Evolutionary conservation across 1,284 basidiomycete species (phyloP), one percentile per base, ranked within the genome.

Genomic region (Marasmius oreades): DNA sequence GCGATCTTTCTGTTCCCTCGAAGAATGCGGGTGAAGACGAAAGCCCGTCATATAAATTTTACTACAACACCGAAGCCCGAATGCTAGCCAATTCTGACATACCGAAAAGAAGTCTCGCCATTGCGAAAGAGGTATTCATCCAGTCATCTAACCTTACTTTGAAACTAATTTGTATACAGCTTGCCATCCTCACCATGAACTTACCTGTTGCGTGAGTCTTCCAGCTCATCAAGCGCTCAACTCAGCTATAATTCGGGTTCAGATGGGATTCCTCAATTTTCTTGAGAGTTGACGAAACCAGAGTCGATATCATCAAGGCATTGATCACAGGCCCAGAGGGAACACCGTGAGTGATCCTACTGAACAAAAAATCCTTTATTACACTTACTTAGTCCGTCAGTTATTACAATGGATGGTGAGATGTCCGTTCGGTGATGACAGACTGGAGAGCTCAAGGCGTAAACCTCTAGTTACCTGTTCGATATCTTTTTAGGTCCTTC

Each of bases 221-320:
- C 33, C 31, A 22, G n/a, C 31, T 16, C 12, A 22, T n/a, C 4
- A 24, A 3, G 31, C n/a, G 2, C 3, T 23, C 18, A 11, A 5
- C 20, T 24, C 26, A 2, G 8, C 45, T 52, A 1, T 37, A 34
- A 6, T 36, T 11, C 18, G 5, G 28, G 14, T 50, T 12, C 26
- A 50, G 47, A 18, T 50, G 47, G 47, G 47, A 50, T 33, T 50
- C 47, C n/a, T 50, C 47, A 7, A 86, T 96, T 62, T 95, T 95
- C 73, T 71, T 95, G 53, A 82, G 88, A 53, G 91, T 93, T 8
- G 91, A 93, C 65, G 91, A 95, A 71, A 85, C 82, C 16, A 84
- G 93, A 33, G 92, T 95, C 4, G 93, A 95, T 67, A 81, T 94
- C 44, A 92, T 95, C 72, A 96, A 95, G 68, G 92, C 90, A 2